A percentile compares a stretch with the other conserved stretches of the same genome.
Conservation (phyloP, 2,329 filamentous ascomycete species). For the Trichoderma hamatum region DNA sequence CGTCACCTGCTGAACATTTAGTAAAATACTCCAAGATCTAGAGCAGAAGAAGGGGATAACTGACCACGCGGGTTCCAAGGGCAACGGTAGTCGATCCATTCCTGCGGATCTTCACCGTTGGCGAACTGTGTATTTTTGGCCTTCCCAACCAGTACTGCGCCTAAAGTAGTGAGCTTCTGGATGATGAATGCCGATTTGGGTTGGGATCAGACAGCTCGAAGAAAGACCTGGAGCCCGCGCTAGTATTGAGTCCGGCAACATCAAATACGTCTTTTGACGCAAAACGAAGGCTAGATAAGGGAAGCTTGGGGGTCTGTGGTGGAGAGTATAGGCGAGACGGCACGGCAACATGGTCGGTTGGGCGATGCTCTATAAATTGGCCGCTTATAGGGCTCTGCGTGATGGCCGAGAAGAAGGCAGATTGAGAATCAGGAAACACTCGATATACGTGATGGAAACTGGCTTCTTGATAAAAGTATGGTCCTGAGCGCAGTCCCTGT, state of each 20-base stretch:
- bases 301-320: not conserved
- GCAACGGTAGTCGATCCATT: conserved; percentile 1
- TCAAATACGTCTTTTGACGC: too few relatives aligned
- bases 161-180: not conserved
- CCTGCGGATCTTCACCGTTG: not conserved
- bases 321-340: conserved; percentile 3
- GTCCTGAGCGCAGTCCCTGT: too few relatives aligned
- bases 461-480: not conserved
- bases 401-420: too few relatives aligned
- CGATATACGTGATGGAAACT: too few relatives aligned
- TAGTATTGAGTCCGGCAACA: not conserved
- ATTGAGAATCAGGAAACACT: too few relatives aligned
- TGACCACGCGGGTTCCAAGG: conserved; percentile 1
- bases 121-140: conserved; percentile 2
- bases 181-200: conserved; percentile 2
- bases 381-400: not conserved
- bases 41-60: not conserved
- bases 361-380: not conserved
- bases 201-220: not conserved
- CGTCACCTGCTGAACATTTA: not conserved
- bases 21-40: too few relatives aligned
- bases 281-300: not conserved
- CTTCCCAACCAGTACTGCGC: not conserved
- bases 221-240: conserved; percentile 1
- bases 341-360: not conserved